Base-by-base conservation (phyloP, 164 flowering plant genomes). In the Hamamelis virginiana region DNA sequence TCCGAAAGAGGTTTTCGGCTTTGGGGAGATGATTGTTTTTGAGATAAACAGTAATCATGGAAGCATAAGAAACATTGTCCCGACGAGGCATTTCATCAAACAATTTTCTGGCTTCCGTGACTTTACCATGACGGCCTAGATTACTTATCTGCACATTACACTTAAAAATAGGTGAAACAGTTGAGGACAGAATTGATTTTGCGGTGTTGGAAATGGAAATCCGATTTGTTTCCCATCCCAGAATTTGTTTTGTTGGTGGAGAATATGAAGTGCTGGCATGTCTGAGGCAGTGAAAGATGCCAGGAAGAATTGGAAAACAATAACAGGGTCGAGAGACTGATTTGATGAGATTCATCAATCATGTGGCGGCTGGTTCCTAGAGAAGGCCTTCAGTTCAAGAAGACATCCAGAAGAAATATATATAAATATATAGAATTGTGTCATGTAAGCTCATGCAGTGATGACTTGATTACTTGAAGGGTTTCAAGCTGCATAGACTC, bases 51-150 rank as follows among this genome's bases (percentile, higher is more conserved):
- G 73, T 73, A 25, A 87, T 78, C 91, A 85, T 82, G 18, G 84
- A 71, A 66, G 81, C 65, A 61, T 75, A 82, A 9, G 91, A 79
- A 64, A 83, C 78, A n/a, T n/a, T 28, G 57, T 87, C 86, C n/a
- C 81, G 47, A 0, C 77, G 72, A 59, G 81, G 80, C 87, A 87
- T 87, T 74, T 74, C 73, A 63, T 79, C 83, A 60, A 87, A 84
- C 76, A 87, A 4, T 6, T 69, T 33, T 19, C 80, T 55, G 8
- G 87, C 89, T 66, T 77, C 80, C 45, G 78, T 18, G 23, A 79
- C 75, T 69, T 69, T 76, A 5, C 78, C 72, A 25, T 19, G 43
- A 45, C 79, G 76, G n/a, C 83, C 84, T 6, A 85, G 61, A 16
- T 22, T 21, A 9, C 71, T 61, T 50, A 84, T 76, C 67, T 62